Evolutionary conservation across 2,329 filamentous ascomycete genomes (phyloP).

Genomic region (Talaromyces sp.): DNA sequence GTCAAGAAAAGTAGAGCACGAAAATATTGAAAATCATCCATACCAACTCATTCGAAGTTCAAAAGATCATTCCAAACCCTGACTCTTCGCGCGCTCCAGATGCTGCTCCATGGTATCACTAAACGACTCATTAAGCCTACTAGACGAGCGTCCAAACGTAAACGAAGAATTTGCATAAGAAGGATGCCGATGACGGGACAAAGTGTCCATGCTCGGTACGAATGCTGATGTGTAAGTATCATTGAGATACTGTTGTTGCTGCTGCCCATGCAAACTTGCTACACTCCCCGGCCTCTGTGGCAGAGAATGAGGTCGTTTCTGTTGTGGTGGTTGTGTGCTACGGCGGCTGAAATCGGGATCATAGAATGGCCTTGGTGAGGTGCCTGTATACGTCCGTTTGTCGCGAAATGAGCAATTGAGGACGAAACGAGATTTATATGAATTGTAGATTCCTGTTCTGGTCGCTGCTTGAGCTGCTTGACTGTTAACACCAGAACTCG

Average conservation of each 20-base stretch:
- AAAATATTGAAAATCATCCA: neutral
- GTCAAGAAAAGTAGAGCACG: neutral
- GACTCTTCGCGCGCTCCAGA: neutral
- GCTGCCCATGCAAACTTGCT: neutral
- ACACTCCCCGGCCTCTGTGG: neutral
- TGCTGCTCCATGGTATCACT: neutral
- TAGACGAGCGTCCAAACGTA: neutral
- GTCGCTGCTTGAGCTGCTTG: too few species aligned
- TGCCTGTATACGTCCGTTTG: neutral
- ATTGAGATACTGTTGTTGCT: neutral
- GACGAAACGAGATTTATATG: too few species aligned
- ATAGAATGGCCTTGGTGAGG: neutral
- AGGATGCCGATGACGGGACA: neutral
- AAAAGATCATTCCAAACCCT: neutral
- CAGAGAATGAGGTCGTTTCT: neutral
- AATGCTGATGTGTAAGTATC: neutral
- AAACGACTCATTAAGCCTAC: neutral
- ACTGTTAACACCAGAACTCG: too few species aligned
- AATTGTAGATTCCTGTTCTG: too few species aligned
- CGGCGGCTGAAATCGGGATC: neutral
- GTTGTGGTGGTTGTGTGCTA: neutral
- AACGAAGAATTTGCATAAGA: slow-evolving; percentile 1
- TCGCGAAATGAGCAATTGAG: neutral
- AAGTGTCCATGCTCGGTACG: neutral
- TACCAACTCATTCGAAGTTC: neutral